phyloP scores from a whole-genome alignment of 202 grass and related monocot species.

The Saccharum hybrid region DNA sequence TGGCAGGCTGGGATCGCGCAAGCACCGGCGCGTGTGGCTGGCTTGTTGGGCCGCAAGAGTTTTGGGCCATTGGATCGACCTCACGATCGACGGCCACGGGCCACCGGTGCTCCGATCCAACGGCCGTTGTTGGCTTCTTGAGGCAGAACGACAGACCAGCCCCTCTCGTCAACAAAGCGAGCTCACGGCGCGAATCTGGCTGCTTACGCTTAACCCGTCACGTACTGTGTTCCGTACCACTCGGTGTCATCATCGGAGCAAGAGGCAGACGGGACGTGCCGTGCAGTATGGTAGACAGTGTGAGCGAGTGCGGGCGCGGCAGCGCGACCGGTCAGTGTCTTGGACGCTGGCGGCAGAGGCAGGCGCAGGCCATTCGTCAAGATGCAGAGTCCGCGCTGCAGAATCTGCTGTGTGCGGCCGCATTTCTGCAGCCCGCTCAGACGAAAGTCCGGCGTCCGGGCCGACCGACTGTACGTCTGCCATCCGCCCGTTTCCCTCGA shows the following conservation, averaged over 20 bases:
- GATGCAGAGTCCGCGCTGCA: constrained; percentile 62
- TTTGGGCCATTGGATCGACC: neutral
- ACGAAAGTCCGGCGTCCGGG: neutral
- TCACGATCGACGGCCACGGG: too few relatives aligned
- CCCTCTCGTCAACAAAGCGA: too few relatives aligned
- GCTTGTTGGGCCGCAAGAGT: neutral
- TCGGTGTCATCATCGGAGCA: neutral
- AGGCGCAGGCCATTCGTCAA: constrained; percentile 50
- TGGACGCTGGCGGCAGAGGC: neutral
- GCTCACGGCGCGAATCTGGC: neutral
- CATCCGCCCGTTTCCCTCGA: too few relatives aligned
- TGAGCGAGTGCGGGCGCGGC: too few relatives aligned
- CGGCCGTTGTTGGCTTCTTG: neutral
- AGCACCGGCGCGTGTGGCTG: neutral
- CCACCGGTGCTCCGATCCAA: neutral
- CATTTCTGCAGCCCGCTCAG: constrained; percentile 15
- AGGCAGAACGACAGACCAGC: too few relatives aligned
- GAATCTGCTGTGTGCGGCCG: constrained; percentile 62
- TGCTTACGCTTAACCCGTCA: neutral
- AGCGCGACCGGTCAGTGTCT: too few relatives aligned
- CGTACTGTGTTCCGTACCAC: neutral
- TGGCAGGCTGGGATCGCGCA: neutral
- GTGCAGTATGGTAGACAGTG: neutral
- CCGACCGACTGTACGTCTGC: too few relatives aligned
- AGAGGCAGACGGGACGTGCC: constrained; percentile 24